These are phyloP conservation scores for Tremella fuciformis DNA, from an alignment of 768 basidiomycete species.

Conservation along the genomic window DNA sequence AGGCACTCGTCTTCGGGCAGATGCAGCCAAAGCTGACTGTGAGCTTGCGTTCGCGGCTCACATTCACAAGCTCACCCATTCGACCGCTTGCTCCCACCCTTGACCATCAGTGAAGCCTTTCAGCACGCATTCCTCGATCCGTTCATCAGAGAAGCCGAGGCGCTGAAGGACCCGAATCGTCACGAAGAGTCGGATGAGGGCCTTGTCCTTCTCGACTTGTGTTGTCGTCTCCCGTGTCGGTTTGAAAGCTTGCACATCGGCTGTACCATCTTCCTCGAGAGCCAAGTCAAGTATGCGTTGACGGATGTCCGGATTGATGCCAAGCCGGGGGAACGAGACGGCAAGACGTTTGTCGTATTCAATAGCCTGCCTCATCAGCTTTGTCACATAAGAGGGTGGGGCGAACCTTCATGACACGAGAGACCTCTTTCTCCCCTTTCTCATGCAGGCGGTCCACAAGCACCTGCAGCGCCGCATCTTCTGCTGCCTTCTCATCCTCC, in stretches of 20 bases:
- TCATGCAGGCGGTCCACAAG: conserved; percentile 81
- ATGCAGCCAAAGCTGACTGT: conserved; percentile 45
- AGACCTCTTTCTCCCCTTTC: conserved; percentile 80
- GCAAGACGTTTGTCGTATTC: conserved; percentile 77
- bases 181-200: conserved; percentile 66
- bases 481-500: conserved; percentile 42
- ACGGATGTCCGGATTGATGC: conserved; percentile 62
- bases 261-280: conserved; percentile 25
- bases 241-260: conserved; percentile 4
- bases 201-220: conserved; percentile 61
- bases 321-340: conserved; percentile 62
- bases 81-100: conserved; percentile 70
- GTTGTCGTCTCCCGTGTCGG: conserved; percentile 27
- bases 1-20: conserved; percentile 48
- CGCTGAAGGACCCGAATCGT: conserved; percentile 77
- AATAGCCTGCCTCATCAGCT: conserved; percentile 59
- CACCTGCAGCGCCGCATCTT: conserved; percentile 60
- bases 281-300: conserved; percentile 63
- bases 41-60: neutral
- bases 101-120: conserved; percentile 57
- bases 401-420: conserved; percentile 66
- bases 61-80: conserved; percentile 68
- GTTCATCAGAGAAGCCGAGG: conserved; percentile 68
- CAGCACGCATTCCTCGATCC: conserved; percentile 68
- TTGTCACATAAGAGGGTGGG: neutral